Evolutionary conservation across 2,329 filamentous ascomycete species (phyloP), one percentile per base, ranked within the genome.

Genomic region (Fusarium newnesense): DNA sequence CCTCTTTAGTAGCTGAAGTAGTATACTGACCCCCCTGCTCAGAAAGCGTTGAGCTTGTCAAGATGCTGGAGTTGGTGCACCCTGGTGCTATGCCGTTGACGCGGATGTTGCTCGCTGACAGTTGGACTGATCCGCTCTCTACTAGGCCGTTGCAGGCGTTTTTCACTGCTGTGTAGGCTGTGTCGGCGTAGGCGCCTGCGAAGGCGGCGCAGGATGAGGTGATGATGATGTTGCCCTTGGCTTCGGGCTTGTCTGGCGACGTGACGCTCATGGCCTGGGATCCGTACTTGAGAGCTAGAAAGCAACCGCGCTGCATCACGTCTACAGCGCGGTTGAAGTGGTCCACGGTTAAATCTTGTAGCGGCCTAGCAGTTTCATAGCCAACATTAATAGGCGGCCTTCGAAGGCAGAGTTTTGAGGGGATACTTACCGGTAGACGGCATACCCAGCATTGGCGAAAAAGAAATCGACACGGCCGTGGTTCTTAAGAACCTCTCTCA

Each of bases 401-500:
- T n/a, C 9, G 1, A 7, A 21, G 12, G 4, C 2, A 12, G 2
- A n/a, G 1, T 18, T 12, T n/a, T 9, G 1, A 4, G 0, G 0
- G 9, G 9, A 21, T 32, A 56, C 68, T 62, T 16, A 75, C 75
- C 53, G 65, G 32, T 65, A 72, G 24, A 18, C 34, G 7, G 54
- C 72, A 36, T 70, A 60, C 1, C 75, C 74, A 2, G 74, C 72
- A 46, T 77, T 75, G 10, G 74, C 72, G 49, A 76, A 75, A 47
- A 57, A 75, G 34, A 76, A 77, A 63, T 77, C 75, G 1, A 76
- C 24, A 5, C 57, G 67, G 11, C 74, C 72, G 58, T 74, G 42
- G 30, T 21, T 36, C 4, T 8, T 39, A 5, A 69, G 24, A 30
- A 32, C 30, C 2, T 34, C 10, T 34, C 32, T 60, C 11, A 50